Evolutionary conservation across 768 basidiomycete genomes (phyloP), one percentile per base, ranked within the genome.

Genomic region (Suillus placidus): DNA sequence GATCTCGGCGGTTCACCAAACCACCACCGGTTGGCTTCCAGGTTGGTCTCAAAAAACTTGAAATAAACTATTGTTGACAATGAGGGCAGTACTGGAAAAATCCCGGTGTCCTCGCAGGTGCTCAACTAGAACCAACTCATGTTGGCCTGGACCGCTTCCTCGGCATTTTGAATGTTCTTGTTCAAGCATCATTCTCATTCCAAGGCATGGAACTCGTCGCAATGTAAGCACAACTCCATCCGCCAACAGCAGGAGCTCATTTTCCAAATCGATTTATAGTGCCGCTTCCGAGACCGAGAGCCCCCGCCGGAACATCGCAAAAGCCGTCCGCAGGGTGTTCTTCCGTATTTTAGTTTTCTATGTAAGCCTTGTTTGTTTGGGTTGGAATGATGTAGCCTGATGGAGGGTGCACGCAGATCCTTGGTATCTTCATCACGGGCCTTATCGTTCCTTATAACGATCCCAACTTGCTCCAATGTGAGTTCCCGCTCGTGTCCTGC

Each of bases 331-430:
- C 35, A 81, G 89, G 38, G 91, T 93, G 2, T 93, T 93, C 76
- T 91, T 85, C 80, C 88, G 94, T 67, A 93, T 96, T 69, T 68
- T 89, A 9, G 68, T 93, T 35, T 94, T 94, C 83, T 94, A 93
- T 70, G 85, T 87, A 66, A 66, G 85, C 71, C 16, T 30, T 20
- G 5, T 1, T 52, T 8, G 8, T 34, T 9, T 16, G 61, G 42
- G 20, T 26, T 43, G 23, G 32, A 14, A n/a, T 20, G 38, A 4
- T 60, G 3, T 10, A 26, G 58, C 23, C 32, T 61, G 60, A 20
- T 43, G 32, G 26, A 62, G n/a, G 49, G 61, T 20, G n/a, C 52
- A 4, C 37, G n/a, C 40, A 88, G 86, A 82, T 92, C 66, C 79
- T 91, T 57, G 91, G 90, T 38, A 82, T 92, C 64, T 77, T 90